Evolutionary conservation across 1,284 basidiomycete species (phyloP).

Genomic region (Malassezia sp.): DNA sequence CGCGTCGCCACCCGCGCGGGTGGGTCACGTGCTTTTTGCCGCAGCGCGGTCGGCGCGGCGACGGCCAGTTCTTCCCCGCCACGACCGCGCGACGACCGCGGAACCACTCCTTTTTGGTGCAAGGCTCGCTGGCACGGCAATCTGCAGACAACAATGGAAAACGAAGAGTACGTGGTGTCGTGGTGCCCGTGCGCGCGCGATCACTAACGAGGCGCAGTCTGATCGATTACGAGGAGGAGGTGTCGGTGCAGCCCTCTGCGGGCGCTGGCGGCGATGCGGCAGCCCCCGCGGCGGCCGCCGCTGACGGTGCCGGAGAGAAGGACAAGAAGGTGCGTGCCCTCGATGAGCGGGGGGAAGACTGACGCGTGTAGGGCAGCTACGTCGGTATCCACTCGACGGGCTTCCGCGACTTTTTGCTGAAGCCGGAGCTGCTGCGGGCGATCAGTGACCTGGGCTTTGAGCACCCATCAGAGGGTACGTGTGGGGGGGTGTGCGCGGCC

Average conservation of each 20-base stretch:
- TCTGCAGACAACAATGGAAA: slow-evolving; percentile 36
- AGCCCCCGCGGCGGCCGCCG: slow-evolving; percentile 24
- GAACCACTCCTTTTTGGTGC: neutral
- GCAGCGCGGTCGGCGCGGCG: slow-evolving; percentile 4
- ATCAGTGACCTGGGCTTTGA: slow-evolving; percentile 99
- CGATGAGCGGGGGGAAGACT: slow-evolving; percentile 3
- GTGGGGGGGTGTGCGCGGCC: neutral
- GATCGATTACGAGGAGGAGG: slow-evolving; percentile 48
- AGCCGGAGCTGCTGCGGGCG: slow-evolving; percentile 89
- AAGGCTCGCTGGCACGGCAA: slow-evolving; percentile 4
- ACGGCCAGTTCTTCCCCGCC: slow-evolving; percentile 7
- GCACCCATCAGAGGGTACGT: slow-evolving; percentile 93
- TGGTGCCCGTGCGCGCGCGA: neutral
- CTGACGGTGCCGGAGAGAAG: slow-evolving; percentile 35
- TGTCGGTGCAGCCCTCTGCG: slow-evolving; percentile 23
- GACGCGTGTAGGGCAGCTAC: slow-evolving; percentile 47
- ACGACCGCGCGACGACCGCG: slow-evolving; percentile 1
- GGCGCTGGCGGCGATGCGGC: slow-evolving; percentile 27
- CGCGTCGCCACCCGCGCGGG: neutral
- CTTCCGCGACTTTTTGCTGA: slow-evolving; percentile 73
- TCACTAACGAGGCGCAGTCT: slow-evolving; percentile 23
- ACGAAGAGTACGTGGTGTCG: slow-evolving; percentile 43
- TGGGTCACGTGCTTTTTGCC: slow-evolving; percentile 14
- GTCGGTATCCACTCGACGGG: slow-evolving; percentile 47
- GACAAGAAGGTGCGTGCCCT: slow-evolving; percentile 35